These are phyloP conservation scores for Nemania bipapillata DNA, from an alignment of 2,329 filamentous ascomycete species.

Conservation along the genomic window DNA sequence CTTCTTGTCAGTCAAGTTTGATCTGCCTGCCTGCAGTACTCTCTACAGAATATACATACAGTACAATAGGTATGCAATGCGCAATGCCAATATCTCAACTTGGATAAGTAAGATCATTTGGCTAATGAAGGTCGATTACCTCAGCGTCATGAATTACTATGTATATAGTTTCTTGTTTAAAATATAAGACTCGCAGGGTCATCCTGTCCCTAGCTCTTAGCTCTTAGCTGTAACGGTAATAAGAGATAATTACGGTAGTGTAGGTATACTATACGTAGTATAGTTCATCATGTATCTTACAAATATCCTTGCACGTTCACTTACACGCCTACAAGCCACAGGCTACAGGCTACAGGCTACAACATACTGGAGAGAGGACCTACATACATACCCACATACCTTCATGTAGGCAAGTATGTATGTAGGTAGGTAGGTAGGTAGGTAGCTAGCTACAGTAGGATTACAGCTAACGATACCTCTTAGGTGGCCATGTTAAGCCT, in stretches of 20 bases:
- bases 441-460: not conserved
- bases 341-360: not conserved
- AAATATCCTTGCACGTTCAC: constrained; percentile 6
- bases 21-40: not conserved
- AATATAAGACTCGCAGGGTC: constrained; percentile 9
- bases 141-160: not conserved
- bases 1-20: not conserved
- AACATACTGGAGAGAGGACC: too few species aligned
- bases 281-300: constrained; percentile 29
- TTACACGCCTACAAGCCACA: not conserved
- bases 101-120: constrained; percentile 11
- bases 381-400: too few species aligned
- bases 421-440: not conserved
- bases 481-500: not conserved
- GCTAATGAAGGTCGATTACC: constrained; percentile 6
- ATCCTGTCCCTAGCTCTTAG: constrained; percentile 6
- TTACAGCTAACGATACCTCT: not conserved
- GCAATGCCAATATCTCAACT: constrained; percentile 1
- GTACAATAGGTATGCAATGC: not conserved
- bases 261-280: constrained; percentile 11
- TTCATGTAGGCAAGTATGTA: not conserved
- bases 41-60: too few species aligned
- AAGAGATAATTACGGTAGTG: not conserved
- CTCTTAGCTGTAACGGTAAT: not conserved
- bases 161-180: constrained; percentile 11